Conservation (phyloP, 139 green algal species). For the Coelastrella sp. region DNA sequence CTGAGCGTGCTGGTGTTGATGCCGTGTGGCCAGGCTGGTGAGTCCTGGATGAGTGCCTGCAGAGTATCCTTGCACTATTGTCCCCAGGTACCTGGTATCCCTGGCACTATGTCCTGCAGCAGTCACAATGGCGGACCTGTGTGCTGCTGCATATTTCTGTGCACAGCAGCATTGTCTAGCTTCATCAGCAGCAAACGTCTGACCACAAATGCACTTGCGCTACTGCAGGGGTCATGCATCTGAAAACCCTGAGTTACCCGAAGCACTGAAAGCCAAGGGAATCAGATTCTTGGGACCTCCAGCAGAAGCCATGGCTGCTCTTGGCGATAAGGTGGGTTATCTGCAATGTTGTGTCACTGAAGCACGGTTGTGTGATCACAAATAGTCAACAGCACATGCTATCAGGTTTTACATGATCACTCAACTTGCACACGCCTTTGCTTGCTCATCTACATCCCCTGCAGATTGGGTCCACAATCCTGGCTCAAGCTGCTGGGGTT, state of each 20-base stretch:
- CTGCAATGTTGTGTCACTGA: not conserved
- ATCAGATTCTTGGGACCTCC: constrained; percentile 95
- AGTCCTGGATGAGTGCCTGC: no score
- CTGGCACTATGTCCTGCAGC: not conserved
- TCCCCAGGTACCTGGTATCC: no score
- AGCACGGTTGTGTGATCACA: no score
- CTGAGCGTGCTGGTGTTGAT: constrained; percentile 87
- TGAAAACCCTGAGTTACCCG: constrained; percentile 96
- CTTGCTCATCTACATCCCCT: not conserved
- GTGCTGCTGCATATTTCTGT: no score
- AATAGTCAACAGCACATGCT: no score
- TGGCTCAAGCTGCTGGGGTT: constrained; percentile 94
- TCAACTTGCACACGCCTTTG: no score
- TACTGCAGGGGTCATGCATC: constrained; percentile 94
- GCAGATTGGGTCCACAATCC: constrained; percentile 91
- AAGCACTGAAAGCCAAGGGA: constrained; percentile 66
- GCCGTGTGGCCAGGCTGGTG: constrained; percentile 98
- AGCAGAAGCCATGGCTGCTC: constrained; percentile 88
- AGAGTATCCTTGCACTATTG: constrained; percentile 6
- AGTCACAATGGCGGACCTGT: no score
- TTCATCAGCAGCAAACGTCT: not conserved
- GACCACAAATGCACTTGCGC: not conserved
- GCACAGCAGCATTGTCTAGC: not conserved
- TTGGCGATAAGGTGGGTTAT: constrained; percentile 92
- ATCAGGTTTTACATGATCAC: no score